Base-by-base conservation (phyloP, 352 stramenopile species). In the Phytopythium delawarense region DNA sequence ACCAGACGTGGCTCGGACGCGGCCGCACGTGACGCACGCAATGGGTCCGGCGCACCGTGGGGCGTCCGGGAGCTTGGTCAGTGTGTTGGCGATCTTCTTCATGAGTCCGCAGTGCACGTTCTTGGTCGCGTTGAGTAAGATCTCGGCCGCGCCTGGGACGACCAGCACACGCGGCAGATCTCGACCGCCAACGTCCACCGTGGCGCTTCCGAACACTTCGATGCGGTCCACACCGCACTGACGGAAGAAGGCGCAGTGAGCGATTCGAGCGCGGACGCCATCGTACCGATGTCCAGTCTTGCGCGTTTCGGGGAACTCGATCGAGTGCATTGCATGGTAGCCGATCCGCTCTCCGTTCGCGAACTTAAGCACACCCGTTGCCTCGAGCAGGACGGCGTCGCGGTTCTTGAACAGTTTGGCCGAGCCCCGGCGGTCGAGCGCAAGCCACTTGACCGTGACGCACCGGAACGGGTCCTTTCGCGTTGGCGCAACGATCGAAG, bases 261-360 rank as follows among this genome's bases (percentile, higher is more conserved):
- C 83, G 21, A 87, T 54, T 60, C 76, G 76, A 9, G 70, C 77
- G 15, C 77, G 74, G 15, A 76, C 56, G 25, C 69, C 66, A 37
- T 64, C 64, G 0, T 67, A 63, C 1, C 71, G 56, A 20, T 66
- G 46, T 6, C 66, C 67, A 34, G 8, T 45, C 18, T 34, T 32
- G 32, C n/a, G 34, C 2, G 71, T 78, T 45, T 73, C 57, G 7
- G 67, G 45, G 52, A 78, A 78, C 40, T 64, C 61, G 37, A 84
- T 67, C 42, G 73, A 83, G 71, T 89, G 77, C 52, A 87, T 55
- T 1, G 86, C 37, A n/a, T 90, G 75, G 63, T 75, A 90, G 12
- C 78, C 80, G 16, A 90, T 60, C 44, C 68, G 63, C 49, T 87
- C 75, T 32, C 67, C 67, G 16, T 78, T 75, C 0, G 42, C 42